A percentile compares a stretch with the other conserved stretches of the same genome.
These are phyloP conservation scores for Knoxia roxburghii DNA, from an alignment of 257 asterid species.

Conservation along the genomic window DNA sequence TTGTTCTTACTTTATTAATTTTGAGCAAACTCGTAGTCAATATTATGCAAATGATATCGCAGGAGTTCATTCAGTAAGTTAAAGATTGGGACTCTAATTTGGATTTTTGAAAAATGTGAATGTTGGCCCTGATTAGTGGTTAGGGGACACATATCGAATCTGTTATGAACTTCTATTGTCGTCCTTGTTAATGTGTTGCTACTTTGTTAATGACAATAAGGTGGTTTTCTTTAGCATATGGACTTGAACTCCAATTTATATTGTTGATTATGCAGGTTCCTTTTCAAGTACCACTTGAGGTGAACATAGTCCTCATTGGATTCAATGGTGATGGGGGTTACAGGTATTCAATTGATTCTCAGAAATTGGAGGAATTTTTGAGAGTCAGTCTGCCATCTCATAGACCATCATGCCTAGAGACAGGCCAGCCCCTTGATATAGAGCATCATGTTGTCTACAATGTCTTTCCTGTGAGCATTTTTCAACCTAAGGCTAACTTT, in stretches of 20 bases:
- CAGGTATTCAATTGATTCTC: constrained; percentile 71
- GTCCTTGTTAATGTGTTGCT: not conserved
- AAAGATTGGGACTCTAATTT: too few relatives aligned
- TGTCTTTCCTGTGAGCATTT: constrained; percentile 69
- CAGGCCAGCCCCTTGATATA: constrained; percentile 93
- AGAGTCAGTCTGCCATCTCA: constrained; percentile 80
- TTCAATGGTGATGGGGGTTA: constrained; percentile 92
- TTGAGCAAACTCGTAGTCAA: too few relatives aligned
- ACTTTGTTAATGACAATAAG: not conserved
- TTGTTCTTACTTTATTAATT: too few relatives aligned
- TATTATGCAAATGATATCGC: too few relatives aligned
- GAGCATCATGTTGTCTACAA: constrained; percentile 92
- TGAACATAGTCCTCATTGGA: constrained; percentile 87
- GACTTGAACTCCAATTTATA: constrained; percentile 10
- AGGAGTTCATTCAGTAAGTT: too few relatives aligned
- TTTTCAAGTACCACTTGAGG: constrained; percentile 98
- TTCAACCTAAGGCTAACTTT: constrained; percentile 6
- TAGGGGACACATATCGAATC: not conserved
- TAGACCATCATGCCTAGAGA: constrained; percentile 91
- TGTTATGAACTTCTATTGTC: not conserved
- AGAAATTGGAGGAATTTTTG: constrained; percentile 82
- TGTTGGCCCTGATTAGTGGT: not conserved
- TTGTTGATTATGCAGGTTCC: constrained; percentile 65
- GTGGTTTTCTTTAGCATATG: not conserved
- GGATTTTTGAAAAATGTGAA: not conserved